Base-by-base conservation (phyloP, 139 green algal genomes). In the Chlorella sp. region DNA sequence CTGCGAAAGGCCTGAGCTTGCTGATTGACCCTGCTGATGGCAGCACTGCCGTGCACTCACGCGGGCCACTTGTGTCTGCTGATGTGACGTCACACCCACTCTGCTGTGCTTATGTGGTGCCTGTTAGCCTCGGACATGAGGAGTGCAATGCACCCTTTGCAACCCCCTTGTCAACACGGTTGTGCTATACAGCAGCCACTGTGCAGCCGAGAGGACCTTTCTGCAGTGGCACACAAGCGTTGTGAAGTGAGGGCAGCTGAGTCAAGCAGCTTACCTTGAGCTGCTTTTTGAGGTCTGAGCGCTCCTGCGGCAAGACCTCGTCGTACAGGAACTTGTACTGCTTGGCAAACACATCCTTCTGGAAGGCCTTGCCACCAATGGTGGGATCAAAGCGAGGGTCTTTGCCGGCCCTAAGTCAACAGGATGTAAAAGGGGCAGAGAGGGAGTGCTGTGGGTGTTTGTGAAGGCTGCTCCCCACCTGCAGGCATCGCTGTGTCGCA, bases 291-390 rank as follows among this genome's bases (percentile, higher is more conserved):
- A 95, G 70, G 5, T 80, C 70, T 31, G 75, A 36, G 26, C 69
- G 74, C 83, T 97, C 92, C 27, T 79, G 32, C 3, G 90, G 90
- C 70, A 97, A 67, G 33, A 89, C 74, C 35, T 96, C 88, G 72
- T 96, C 84, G 77, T 92, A 97, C 59, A 97, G 64, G 74, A 97
- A 97, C 0, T 80, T 71, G 77, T 96, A 97, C 26, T 74, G 79
- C 74, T 85, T 83, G n/a, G 86, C 82, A 42, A 88, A 90, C n/a
- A 72, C 50, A 17, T 87, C 75, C 27, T 82, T 72, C 33, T 80
- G n/a, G n/a, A n/a, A n/a, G n/a, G n/a, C 74, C 6, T 32, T 30
- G 10, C 72, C 69, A 31, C 62, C 62, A 4, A 72, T 79, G n/a
- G 64, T 71, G 30, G 68, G 69, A 17, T 92, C 91, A 74, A 96